Base-by-base conservation (phyloP, 2,329 filamentous ascomycete genomes). In the Venturia nashicola region DNA sequence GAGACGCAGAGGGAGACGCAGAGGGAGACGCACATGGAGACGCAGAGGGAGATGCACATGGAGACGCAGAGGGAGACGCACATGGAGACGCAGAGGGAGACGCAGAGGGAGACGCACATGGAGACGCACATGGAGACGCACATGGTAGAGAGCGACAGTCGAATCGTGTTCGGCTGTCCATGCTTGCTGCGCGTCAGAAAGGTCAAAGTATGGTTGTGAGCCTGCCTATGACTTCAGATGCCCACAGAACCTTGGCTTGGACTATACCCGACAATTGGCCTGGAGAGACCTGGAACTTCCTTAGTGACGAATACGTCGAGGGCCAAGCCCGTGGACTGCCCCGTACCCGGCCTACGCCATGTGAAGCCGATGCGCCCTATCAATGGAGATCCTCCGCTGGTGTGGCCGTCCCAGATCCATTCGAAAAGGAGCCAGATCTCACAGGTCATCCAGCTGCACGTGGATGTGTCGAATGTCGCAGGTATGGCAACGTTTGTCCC, bases 251-350 rank as follows among this genome's bases (percentile, higher is more conserved):
- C 23, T 51, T 62, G 42, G 44, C 43, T 16, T 42, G 11, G n/a
- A 51, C 18, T 14, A 36, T 62, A 32, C 60, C n/a, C 11, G 42
- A 62, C 23, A 36, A 62, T 51, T 62, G 60, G 60, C 60, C 60
- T 18, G 60, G 14, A n/a, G 60, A 46, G 14, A 36, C 39, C 14
- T 51, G 43, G 14, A 62, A 62, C 44, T 12, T 34, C 7, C 42
- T 62, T 12, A 23, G 39, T 4, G 60, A 62, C 34, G 60, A 51
- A 27, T 51, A 36, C 32, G 14, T 46, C 6, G 18, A 44, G 60
- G 14, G 20, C 12, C 36, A 61, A 18, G 16, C 43, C 7, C 23
- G 44, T 11, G 6, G 36, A 18, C 23, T 44, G 8, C 9, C 8
- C 20, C 46, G 46, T 27, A 51, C 46, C 20, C 46, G 20, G 20